Evolutionary conservation across 179 eudicot genomes (phyloP), one percentile per base, ranked within the genome.

Genomic region (Spergularia azorica): DNA sequence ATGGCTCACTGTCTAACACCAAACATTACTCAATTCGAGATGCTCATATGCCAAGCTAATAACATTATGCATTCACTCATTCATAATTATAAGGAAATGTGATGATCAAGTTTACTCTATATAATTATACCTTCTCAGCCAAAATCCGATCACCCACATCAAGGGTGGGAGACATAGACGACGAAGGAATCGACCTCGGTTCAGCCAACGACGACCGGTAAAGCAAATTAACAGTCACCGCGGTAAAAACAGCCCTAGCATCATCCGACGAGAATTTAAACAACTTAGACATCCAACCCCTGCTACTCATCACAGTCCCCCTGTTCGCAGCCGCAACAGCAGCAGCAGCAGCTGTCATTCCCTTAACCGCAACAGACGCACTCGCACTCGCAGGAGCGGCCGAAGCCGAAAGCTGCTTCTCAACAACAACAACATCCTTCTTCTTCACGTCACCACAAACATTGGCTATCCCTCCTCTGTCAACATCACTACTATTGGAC

Each of bases 121-220:
- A 48, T 36, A 9, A 18, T 52, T 21, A 26, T 87, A 94, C 98
- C 98, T 95, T 95, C 82, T 95, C 98, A 0, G 97, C 92, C 41
- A 95, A 74, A 39, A 95, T 84, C 2, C 98, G 90, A 71, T 95
- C 98, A 70, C 98, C 98, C 12, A 80, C 92, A 76, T 92, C 88
- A 46, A 95, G 89, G 0, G 98, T 95, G 10, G 98, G 98, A 69
- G 14, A 81, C 98, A 95, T 95, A 26, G 98, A 95, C 12, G 88
- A 8, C 3, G 97, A 82, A 12, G 97, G 98, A 63, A 92, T 94
- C 4, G 94, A 92, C 68, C 93, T 85, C 0, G 97, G 93, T 84
- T 91, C 95, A 1, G 92, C 98, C 83, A 94, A 84, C 11, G 86
- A 82, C 0, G 97, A 93, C n/a, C 84, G 83, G 71, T 84, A 93